Percentiles rank a stretch among this genome's conserved stretches.
These are phyloP conservation scores for Paecilomyces formosus DNA, from an alignment of 2,329 filamentous ascomycete species.

Conservation along the genomic window DNA sequence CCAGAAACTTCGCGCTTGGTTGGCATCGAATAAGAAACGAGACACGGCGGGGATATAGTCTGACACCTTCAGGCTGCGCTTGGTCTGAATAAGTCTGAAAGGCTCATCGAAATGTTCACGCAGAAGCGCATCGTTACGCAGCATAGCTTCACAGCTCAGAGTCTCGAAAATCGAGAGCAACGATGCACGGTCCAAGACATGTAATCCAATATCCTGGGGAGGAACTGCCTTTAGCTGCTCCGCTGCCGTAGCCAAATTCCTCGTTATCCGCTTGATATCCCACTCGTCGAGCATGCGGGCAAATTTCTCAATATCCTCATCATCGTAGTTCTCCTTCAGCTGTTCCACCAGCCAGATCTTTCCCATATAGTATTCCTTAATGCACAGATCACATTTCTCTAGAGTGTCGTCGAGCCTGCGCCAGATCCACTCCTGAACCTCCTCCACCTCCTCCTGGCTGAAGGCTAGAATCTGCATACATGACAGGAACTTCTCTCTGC, in stretches of 20 bases:
- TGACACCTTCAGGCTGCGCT: constrained; percentile 68
- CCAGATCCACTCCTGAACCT: constrained; percentile 55
- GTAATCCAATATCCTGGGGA: constrained; percentile 43
- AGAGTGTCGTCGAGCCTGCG: constrained; percentile 52
- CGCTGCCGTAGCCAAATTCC: constrained; percentile 52
- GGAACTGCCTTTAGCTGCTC: constrained; percentile 46
- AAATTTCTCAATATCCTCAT: constrained; percentile 43
- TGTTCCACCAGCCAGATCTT: constrained; percentile 57
- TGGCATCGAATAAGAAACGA: constrained; percentile 71
- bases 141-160: constrained; percentile 73
- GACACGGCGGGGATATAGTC: constrained; percentile 75
- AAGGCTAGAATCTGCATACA: constrained; percentile 64
- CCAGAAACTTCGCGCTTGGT: constrained; percentile 58
- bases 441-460: constrained; percentile 51
- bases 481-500: constrained; percentile 58
- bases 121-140: constrained; percentile 50
- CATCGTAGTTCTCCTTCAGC: constrained; percentile 50
- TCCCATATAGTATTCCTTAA: constrained; percentile 65
- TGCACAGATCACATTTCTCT: constrained; percentile 60
- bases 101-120: constrained; percentile 67
- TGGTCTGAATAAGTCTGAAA: constrained; percentile 72
- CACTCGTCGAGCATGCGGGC: constrained; percentile 50
- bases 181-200: constrained; percentile 49
- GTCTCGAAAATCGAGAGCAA: constrained; percentile 82
- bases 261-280: constrained; percentile 56